Percentiles rank a stretch among this genome's conserved stretches.
These are phyloP conservation scores for Hortaea werneckii DNA, from an alignment of 2,329 filamentous ascomycete species.

Conservation along the genomic window DNA sequence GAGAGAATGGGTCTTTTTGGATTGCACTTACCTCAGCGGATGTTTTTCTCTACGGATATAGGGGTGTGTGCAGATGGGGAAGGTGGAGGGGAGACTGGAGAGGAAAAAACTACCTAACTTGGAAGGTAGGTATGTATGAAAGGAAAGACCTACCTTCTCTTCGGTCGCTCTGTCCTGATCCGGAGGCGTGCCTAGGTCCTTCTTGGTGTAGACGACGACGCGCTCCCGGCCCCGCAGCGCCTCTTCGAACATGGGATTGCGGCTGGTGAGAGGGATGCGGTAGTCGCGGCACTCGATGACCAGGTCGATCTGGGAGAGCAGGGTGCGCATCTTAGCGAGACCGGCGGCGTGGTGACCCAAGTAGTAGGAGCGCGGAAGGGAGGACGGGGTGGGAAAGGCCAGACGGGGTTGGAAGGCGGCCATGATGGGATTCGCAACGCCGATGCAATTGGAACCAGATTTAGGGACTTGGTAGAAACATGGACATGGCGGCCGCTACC, in stretches of 20 bases:
- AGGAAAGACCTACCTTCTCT: neutral
- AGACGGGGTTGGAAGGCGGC: slow-evolving; percentile 61
- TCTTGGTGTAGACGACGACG: slow-evolving; percentile 84
- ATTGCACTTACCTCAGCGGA: slow-evolving; percentile 2
- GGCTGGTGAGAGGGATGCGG: slow-evolving; percentile 76
- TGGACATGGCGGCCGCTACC: no score
- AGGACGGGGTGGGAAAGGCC: slow-evolving; percentile 60
- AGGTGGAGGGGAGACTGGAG: no score
- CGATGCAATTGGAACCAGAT: no score
- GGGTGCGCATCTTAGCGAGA: slow-evolving; percentile 68
- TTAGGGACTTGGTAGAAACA: no score
- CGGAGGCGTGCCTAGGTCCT: slow-evolving; percentile 51
- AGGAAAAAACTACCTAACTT: no score
- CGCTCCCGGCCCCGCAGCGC: slow-evolving; percentile 58
- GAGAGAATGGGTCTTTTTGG: slow-evolving; percentile 32
- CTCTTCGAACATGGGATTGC: slow-evolving; percentile 81
- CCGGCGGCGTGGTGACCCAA: slow-evolving; percentile 84
- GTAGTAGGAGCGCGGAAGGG: slow-evolving; percentile 83
- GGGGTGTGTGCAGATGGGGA: no score
- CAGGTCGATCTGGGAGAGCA: slow-evolving; percentile 71
- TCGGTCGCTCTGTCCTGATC: no score
- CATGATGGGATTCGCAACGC: neutral
- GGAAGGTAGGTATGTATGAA: no score
- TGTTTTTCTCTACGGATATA: no score
- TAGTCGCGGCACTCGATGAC: slow-evolving; percentile 93